Evolutionary conservation across 805 yeast genomes (phyloP).

Genomic region (Allodekkera sacchari): DNA sequence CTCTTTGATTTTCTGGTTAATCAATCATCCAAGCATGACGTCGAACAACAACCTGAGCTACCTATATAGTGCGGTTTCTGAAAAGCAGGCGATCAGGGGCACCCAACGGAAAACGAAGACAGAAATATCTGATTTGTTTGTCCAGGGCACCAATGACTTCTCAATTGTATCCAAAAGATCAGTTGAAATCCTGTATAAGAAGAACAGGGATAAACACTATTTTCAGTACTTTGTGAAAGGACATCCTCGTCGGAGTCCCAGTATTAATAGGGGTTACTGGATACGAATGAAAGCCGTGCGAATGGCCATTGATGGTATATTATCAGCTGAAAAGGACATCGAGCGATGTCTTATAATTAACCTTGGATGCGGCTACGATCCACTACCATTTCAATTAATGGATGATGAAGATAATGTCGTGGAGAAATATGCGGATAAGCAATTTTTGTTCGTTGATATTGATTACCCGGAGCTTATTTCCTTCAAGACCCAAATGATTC

Average conservation of each 20-base stretch:
- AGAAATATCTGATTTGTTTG: slow-evolving; percentile 51
- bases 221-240: slow-evolving; percentile 62
- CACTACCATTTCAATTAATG: slow-evolving; percentile 46
- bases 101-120: slow-evolving; percentile 27
- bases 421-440: slow-evolving; percentile 3
- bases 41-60: too few species aligned
- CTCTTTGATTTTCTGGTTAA: too few species aligned
- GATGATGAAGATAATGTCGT: too few species aligned
- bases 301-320: slow-evolving; percentile 40
- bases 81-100: too few species aligned
- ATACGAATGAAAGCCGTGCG: slow-evolving; percentile 65
- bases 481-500: slow-evolving; percentile 47
- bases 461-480: slow-evolving; percentile 66
- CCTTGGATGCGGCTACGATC: slow-evolving; percentile 75
- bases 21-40: too few species aligned
- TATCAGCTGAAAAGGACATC: slow-evolving; percentile 16
- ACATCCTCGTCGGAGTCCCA: slow-evolving; percentile 64
- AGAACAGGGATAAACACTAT: slow-evolving; percentile 28
- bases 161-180: slow-evolving; percentile 79
- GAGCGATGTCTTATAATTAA: slow-evolving; percentile 39
- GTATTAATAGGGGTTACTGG: slow-evolving; percentile 81
- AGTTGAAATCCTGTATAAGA: slow-evolving; percentile 54
- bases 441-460: slow-evolving; percentile 52
- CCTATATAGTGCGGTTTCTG: too few species aligned
- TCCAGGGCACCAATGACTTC: slow-evolving; percentile 80